These are phyloP conservation scores for Lasiosphaeria miniovina DNA, from an alignment of 495 filamentous ascomycete genomes.

Conservation along the genomic window DNA sequence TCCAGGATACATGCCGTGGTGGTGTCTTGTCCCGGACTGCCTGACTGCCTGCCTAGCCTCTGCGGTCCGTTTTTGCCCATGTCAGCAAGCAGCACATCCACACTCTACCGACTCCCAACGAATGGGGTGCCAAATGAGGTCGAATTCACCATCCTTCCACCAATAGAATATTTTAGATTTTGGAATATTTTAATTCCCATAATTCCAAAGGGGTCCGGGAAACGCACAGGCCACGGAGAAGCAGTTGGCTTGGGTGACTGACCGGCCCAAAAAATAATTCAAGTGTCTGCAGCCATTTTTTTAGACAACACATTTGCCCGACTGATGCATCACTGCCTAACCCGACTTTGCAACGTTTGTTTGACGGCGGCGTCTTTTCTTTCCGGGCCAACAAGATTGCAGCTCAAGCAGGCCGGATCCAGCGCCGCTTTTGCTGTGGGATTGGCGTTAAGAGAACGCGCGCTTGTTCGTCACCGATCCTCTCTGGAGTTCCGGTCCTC, in stretches of 20 bases:
- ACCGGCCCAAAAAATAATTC: slow-evolving; percentile 22
- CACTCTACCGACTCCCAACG: slow-evolving; percentile 8
- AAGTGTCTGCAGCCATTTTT: slow-evolving; percentile 27
- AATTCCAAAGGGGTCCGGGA: slow-evolving; percentile 4
- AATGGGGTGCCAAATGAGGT: slow-evolving; percentile 11
- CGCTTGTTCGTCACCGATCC: slow-evolving; percentile 32
- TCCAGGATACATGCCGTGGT: slow-evolving; percentile 10
- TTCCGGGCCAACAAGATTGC: slow-evolving; percentile 33
- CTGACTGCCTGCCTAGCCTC: not conserved
- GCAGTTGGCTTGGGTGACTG: not conserved
- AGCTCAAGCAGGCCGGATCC: slow-evolving; percentile 25
- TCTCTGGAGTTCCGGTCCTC: slow-evolving; percentile 22
- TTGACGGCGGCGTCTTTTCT: slow-evolving; percentile 27
- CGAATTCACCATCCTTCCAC: slow-evolving; percentile 3
- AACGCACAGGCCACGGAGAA: slow-evolving; percentile 17
- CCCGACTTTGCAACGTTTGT: slow-evolving; percentile 39
- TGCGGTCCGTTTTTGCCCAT: slow-evolving; percentile 1
- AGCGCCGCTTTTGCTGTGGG: slow-evolving; percentile 41
- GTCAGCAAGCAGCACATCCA: slow-evolving; percentile 4
- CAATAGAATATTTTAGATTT: slow-evolving; percentile 17
- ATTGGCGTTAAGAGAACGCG: slow-evolving; percentile 37
- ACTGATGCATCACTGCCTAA: slow-evolving; percentile 53
- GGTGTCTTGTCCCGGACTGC: slow-evolving; percentile 4
- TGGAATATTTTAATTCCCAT: slow-evolving; percentile 1
- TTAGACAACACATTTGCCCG: slow-evolving; percentile 45